Evolutionary conservation across 2,329 filamentous ascomycete genomes (phyloP).

Genomic region (Colletotrichum lentis): DNA sequence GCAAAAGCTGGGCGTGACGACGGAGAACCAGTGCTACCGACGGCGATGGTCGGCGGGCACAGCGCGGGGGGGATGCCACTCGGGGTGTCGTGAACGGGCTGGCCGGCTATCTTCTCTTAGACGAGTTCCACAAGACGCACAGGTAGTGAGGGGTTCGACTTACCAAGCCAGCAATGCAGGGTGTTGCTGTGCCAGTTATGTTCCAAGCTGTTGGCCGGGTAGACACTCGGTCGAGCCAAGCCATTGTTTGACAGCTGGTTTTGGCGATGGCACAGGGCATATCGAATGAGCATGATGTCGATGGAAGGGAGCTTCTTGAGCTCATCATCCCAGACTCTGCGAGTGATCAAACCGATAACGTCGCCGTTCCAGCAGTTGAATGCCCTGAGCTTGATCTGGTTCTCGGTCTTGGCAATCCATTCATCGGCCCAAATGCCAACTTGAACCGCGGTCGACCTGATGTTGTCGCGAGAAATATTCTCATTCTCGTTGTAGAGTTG

Average conservation of each 20-base stretch:
- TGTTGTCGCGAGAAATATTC: constrained; percentile 44
- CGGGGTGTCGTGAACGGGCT: constrained; percentile 9
- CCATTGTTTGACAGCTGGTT: constrained; percentile 37
- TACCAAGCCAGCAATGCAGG: constrained; percentile 52
- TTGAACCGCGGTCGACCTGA: constrained; percentile 41
- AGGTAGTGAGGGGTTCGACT: constrained; percentile 27
- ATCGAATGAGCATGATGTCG: constrained; percentile 44
- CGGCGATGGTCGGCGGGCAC: background rate
- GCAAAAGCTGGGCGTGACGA: background rate
- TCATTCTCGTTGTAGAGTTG: constrained; percentile 53
- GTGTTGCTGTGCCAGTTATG: constrained; percentile 42
- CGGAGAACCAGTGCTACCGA: background rate
- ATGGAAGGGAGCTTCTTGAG: constrained; percentile 46
- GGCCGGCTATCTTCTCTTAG: constrained; percentile 10
- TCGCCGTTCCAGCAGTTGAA: constrained; percentile 39
- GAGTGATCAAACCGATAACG: constrained; percentile 43
- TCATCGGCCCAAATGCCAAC: constrained; percentile 50
- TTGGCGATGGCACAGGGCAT: constrained; percentile 47
- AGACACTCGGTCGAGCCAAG: background rate
- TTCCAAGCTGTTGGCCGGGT: constrained; percentile 41
- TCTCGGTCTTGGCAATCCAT: constrained; percentile 47
- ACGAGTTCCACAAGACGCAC: background rate
- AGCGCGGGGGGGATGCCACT: constrained; percentile 16
- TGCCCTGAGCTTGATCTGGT: constrained; percentile 47
- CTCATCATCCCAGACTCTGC: constrained; percentile 42